Percentiles rank a stretch among this genome's conserved stretches.
Conservation (phyloP, 129 eudicot genomes). For the Apium graveolens region DNA sequence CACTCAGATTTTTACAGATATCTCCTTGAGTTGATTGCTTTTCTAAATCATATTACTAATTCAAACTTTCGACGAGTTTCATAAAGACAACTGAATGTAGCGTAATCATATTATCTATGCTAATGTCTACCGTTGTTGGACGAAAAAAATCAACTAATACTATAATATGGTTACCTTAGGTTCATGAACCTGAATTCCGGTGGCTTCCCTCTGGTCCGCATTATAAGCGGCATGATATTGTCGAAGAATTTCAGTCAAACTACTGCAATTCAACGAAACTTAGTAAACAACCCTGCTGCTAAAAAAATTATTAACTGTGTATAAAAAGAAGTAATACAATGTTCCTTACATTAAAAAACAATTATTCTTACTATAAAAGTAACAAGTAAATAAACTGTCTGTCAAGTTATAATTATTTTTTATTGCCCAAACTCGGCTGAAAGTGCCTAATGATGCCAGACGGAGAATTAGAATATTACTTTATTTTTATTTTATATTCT, state of each 20-base stretch:
- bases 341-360: not conserved
- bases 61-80: not conserved
- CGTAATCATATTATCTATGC: too few relatives aligned
- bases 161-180: constrained; percentile 20
- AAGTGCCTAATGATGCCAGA: too few relatives aligned
- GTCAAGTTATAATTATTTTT: not conserved
- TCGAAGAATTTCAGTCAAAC: constrained; percentile 27
- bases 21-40: not conserved
- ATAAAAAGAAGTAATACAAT: not conserved
- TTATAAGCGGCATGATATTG: constrained; percentile 20
- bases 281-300: not conserved
- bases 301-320: too few relatives aligned
- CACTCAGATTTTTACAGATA: not conserved
- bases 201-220: constrained; percentile 12
- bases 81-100: not conserved
- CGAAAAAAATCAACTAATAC: not conserved
- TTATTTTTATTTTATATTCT: too few relatives aligned
- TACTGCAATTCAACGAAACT: constrained; percentile 4
- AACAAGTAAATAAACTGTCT: too few relatives aligned
- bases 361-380: not conserved
- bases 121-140: too few relatives aligned
- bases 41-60: too few relatives aligned
- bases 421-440: too few relatives aligned
- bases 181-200: constrained; percentile 13
- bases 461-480: too few relatives aligned